Evolutionary conservation across 108 stramenopile species (phyloP).

Genomic region (Pseudonitzschia pungens): DNA sequence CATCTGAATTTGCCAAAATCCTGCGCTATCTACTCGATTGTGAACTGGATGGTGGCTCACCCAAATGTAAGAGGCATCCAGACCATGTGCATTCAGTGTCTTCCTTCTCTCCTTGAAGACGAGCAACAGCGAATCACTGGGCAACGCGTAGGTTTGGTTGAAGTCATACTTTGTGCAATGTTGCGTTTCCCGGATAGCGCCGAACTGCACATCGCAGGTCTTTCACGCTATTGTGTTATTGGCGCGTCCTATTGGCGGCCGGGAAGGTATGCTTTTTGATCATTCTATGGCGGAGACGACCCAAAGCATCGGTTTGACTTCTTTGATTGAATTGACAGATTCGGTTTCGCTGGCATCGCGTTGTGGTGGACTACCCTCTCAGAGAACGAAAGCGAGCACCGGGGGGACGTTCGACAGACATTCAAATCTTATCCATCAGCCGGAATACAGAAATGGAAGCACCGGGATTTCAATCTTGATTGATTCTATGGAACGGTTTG

Average conservation of each 20-base stretch:
- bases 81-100: constrained; percentile 71
- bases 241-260: constrained; percentile 86
- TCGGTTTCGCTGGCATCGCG: background rate
- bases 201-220: constrained; percentile 71
- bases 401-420: too few relatives aligned
- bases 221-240: constrained; percentile 87
- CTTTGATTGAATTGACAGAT: background rate
- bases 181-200: constrained; percentile 70
- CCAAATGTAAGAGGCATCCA: constrained; percentile 84
- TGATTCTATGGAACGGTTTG: constrained; percentile 78
- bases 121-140: constrained; percentile 74
- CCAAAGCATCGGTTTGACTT: constrained; percentile 8
- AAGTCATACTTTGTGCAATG: constrained; percentile 75
- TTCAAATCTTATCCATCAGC: too few relatives aligned
- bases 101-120: constrained; percentile 74
- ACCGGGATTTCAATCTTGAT: constrained; percentile 83
- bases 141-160: constrained; percentile 68
- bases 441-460: background rate
- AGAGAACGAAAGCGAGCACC: background rate
- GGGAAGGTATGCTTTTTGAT: constrained; percentile 89
- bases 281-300: constrained; percentile 62
- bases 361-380: constrained; percentile 8
- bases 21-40: constrained; percentile 77
- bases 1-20: constrained; percentile 74
- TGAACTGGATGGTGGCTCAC: constrained; percentile 86